Conservation (phyloP, 257 asterid species). For the Solanum lignicaule region DNA sequence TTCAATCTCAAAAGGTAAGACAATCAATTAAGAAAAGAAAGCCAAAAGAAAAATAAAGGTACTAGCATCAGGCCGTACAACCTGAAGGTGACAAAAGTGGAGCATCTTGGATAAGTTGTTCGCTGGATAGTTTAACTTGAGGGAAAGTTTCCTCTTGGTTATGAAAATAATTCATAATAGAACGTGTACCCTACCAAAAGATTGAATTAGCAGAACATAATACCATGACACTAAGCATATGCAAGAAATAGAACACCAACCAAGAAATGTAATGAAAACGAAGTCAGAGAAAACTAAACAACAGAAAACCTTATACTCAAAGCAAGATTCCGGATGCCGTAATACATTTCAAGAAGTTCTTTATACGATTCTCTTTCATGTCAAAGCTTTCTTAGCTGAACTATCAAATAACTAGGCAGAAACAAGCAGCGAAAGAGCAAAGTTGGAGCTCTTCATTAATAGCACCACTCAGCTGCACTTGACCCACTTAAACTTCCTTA, state of each 20-base stretch:
- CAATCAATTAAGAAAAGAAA: slow-evolving; percentile 5
- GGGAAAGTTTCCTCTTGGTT: slow-evolving; percentile 26
- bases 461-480: not conserved
- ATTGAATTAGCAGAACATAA: slow-evolving; percentile 5
- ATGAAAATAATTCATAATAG: slow-evolving; percentile 69
- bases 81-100: slow-evolving; percentile 41
- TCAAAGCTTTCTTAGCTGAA: not conserved
- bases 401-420: not conserved
- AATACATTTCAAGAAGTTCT: not conserved
- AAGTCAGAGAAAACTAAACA: not conserved
- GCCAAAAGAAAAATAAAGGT: not conserved
- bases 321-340: not conserved
- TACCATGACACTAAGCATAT: not conserved
- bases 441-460: not conserved
- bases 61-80: slow-evolving; percentile 21
- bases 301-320: not conserved
- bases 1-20: not conserved
- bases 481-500: not conserved
- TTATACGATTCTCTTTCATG: not conserved
- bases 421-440: not conserved
- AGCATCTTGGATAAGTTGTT: slow-evolving; percentile 24
- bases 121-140: slow-evolving; percentile 22
- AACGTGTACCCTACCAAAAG: slow-evolving; percentile 73
- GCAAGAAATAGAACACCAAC: not conserved
- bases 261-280: not conserved